Percentiles rank a stretch among this genome's conserved stretches.
Evolutionary conservation across 495 filamentous ascomycete species (phyloP).

Genomic region (Daldinia decipiens): DNA sequence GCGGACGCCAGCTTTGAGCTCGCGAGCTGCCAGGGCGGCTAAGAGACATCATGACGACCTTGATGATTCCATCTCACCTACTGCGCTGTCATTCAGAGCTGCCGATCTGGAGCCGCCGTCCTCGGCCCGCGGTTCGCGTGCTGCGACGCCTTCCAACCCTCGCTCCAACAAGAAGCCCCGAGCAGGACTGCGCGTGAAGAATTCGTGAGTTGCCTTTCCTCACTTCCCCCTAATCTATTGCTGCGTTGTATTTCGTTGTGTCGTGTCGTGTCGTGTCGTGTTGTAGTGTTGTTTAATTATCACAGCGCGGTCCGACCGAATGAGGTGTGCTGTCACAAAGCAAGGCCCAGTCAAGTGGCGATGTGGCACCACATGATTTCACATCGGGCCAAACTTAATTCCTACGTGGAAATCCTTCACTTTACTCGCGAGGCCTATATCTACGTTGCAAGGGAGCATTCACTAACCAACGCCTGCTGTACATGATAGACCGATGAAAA

Average conservation of each 20-base stretch:
- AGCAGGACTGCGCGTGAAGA: slow-evolving; percentile 70
- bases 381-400: slow-evolving; percentile 36
- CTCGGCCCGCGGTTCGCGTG: slow-evolving; percentile 62
- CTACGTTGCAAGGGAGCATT: slow-evolving; percentile 15
- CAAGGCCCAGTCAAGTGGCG: slow-evolving; percentile 50
- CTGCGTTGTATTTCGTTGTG: slow-evolving; percentile 17
- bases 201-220: slow-evolving; percentile 66
- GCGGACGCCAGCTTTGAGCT: slow-evolving; percentile 45
- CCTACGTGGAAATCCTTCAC: slow-evolving; percentile 38
- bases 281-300: slow-evolving; percentile 15
- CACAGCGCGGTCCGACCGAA: slow-evolving; percentile 35
- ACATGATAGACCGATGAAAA: slow-evolving; percentile 63
- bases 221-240: neutral
- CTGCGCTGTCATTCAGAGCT: slow-evolving; percentile 52
- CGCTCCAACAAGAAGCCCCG: slow-evolving; percentile 65
- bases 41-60: slow-evolving; percentile 59
- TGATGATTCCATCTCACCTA: slow-evolving; percentile 59
- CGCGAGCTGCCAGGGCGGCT: slow-evolving; percentile 49
- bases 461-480: slow-evolving; percentile 26
- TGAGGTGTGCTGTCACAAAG: slow-evolving; percentile 46
- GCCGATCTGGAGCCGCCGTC: slow-evolving; percentile 52
- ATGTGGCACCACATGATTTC: slow-evolving; percentile 52
- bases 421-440: slow-evolving; percentile 14
- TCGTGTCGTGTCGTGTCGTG: slow-evolving; percentile 18
- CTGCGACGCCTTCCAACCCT: slow-evolving; percentile 62